These are phyloP conservation scores for Globisporangium echinulatum DNA, from an alignment of 352 stramenopile genomes.

Conservation along the genomic window DNA sequence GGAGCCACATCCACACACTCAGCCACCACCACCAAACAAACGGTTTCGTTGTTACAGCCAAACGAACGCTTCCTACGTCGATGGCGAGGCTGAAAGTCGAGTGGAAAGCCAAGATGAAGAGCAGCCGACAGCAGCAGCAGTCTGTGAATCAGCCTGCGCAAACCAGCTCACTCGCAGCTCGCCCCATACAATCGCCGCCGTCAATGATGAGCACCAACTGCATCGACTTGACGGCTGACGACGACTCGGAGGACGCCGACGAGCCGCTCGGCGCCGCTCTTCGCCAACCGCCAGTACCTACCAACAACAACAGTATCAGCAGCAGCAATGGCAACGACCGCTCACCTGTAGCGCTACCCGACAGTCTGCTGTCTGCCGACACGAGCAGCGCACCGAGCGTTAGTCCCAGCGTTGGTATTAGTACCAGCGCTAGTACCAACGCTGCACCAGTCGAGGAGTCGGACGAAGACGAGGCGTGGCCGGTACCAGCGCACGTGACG, in stretches of 20 bases:
- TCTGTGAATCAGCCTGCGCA: background rate
- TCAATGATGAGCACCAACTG: background rate
- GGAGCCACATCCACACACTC: no score
- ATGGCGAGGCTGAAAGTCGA: slow-evolving; percentile 15
- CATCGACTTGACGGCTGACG: slow-evolving; percentile 57
- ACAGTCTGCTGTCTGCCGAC: no score
- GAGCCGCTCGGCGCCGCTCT: slow-evolving; percentile 19
- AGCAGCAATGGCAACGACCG: no score
- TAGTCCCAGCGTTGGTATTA: background rate
- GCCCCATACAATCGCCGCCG: background rate
- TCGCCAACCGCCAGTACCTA: background rate
- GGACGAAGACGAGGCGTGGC: slow-evolving; percentile 63
- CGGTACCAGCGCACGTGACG: background rate
- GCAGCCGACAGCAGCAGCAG: slow-evolving; percentile 1
- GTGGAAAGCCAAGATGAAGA: slow-evolving; percentile 10
- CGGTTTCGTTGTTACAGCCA: no score
- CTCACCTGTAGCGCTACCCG: no score
- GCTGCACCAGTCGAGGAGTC: slow-evolving; percentile 30
- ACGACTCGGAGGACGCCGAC: slow-evolving; percentile 52
- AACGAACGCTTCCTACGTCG: background rate
- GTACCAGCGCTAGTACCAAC: background rate
- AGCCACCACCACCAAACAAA: background rate
- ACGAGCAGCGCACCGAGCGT: no score
- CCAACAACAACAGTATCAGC: no score
- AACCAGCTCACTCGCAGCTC: background rate